A percentile compares a stretch with the other conserved stretches of the same genome.
Evolutionary conservation across 179 eudicot species (phyloP).

Genomic region (Amaranthus tricolor): DNA sequence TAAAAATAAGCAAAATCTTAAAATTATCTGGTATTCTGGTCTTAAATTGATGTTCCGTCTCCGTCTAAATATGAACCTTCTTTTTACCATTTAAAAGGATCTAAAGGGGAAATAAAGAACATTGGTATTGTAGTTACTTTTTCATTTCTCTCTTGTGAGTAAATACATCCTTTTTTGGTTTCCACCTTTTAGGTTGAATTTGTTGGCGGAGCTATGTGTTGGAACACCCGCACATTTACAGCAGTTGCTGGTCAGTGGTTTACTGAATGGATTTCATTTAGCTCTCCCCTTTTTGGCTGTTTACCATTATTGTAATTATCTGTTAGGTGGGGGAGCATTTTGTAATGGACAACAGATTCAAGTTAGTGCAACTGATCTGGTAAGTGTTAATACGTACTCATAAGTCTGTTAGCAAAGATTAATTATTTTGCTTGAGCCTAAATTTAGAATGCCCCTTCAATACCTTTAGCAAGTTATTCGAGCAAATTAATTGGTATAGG

Average conservation of each 20-base stretch:
- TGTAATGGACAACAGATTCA: conserved; percentile 80
- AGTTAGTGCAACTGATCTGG: conserved; percentile 74
- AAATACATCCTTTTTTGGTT: neutral
- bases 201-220: conserved; percentile 96
- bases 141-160: neutral
- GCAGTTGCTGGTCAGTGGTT: conserved; percentile 74
- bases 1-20: neutral
- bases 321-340: conserved; percentile 90
- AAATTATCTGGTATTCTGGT: neutral
- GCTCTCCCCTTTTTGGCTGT: conserved; percentile 2
- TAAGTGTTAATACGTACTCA: conserved; percentile 34
- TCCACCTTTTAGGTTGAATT: conserved; percentile 68
- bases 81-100: no score
- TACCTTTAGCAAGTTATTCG: neutral
- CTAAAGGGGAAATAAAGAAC: no score
- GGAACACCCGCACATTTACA: conserved; percentile 94
- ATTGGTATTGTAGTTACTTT: neutral
- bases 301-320: conserved; percentile 13
- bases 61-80: neutral
- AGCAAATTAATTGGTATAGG: neutral
- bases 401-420: neutral
- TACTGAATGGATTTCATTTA: conserved; percentile 14
- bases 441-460: neutral
- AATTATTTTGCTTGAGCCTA: neutral
- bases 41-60: neutral